A percentile compares a stretch with the other conserved stretches of the same genome.
Conservation (phyloP, 352 stramenopile genomes). For the Globisporangium barbulae region DNA sequence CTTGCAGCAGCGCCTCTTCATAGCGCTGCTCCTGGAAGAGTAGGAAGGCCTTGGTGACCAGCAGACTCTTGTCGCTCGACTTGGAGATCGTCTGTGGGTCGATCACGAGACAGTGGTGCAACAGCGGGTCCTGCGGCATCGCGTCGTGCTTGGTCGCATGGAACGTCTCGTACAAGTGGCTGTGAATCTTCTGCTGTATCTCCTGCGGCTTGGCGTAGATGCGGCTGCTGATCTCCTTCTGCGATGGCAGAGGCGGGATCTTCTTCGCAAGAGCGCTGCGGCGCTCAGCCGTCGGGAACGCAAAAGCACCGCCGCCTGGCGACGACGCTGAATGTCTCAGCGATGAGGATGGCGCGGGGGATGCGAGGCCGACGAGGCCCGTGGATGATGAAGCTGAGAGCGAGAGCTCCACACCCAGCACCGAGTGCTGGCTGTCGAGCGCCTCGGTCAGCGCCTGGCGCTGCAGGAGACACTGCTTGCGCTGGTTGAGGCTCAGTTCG, state of each 20-base stretch:
- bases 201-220: constrained; percentile 69
- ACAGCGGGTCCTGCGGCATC: constrained; percentile 54
- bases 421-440: constrained; percentile 47
- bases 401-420: constrained; percentile 51
- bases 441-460: constrained; percentile 38
- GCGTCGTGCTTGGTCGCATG: constrained; percentile 37
- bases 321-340: constrained; percentile 7
- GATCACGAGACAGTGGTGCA: constrained; percentile 64
- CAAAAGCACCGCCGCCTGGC: constrained; percentile 16
- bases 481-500: constrained; percentile 66
- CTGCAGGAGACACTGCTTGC: constrained; percentile 53
- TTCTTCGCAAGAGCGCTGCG: constrained; percentile 29
- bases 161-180: constrained; percentile 50
- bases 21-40: constrained; percentile 57
- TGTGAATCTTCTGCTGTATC: constrained; percentile 59
- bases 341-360: constrained; percentile 1
- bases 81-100: constrained; percentile 35
- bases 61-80: constrained; percentile 35
- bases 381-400: constrained; percentile 8
- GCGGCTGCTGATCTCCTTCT: constrained; percentile 51
- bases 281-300: neutral
- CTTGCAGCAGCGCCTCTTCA: constrained; percentile 52
- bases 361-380: constrained; percentile 8
- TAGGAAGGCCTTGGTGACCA: constrained; percentile 52
- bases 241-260: constrained; percentile 52